phyloP scores from a whole-genome alignment of 495 filamentous ascomycete species.

The Achaetomiella virescens region DNA sequence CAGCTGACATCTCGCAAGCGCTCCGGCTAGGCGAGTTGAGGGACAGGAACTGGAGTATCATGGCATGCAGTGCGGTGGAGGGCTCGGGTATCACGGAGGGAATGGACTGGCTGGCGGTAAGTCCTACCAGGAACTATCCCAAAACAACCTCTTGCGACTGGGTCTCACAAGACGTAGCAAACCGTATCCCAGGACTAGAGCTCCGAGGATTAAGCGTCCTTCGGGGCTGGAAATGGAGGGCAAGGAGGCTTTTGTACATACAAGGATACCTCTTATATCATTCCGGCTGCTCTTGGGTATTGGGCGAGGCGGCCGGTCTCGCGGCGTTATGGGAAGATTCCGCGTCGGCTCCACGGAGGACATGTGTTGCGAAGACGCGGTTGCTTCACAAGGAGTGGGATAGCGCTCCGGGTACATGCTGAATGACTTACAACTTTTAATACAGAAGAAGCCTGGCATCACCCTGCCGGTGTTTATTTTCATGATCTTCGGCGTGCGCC shows the following conservation, averaged over 20 bases:
- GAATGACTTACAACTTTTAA: slow-evolving; percentile 27
- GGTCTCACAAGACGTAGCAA: slow-evolving; percentile 36
- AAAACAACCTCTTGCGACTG: neutral
- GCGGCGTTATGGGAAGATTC: slow-evolving; percentile 9
- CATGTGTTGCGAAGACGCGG: slow-evolving; percentile 22
- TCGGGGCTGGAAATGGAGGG: slow-evolving; percentile 1
- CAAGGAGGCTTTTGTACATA: slow-evolving; percentile 26
- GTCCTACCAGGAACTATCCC: slow-evolving; percentile 32
- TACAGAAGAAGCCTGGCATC: slow-evolving; percentile 7
- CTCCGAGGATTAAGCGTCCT: slow-evolving; percentile 32
- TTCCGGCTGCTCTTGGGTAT: slow-evolving; percentile 26
- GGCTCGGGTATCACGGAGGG: slow-evolving; percentile 90
- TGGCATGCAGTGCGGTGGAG: slow-evolving; percentile 93
- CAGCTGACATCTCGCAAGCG: slow-evolving; percentile 92
- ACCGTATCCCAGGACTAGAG: slow-evolving; percentile 43
- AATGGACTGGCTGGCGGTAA: slow-evolving; percentile 98
- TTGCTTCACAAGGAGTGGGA: slow-evolving; percentile 18
- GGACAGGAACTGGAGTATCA: slow-evolving; percentile 98
- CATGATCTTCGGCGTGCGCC: neutral
- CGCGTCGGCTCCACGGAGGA: slow-evolving; percentile 17
- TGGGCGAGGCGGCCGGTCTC: slow-evolving; percentile 8
- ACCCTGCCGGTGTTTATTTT: slow-evolving; percentile 12
- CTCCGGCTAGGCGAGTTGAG: slow-evolving; percentile 81
- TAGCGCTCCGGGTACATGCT: slow-evolving; percentile 18
- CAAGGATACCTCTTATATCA: slow-evolving; percentile 16